Percentiles rank a stretch among this genome's conserved stretches.
These are phyloP conservation scores for Ceratobasidium papillatum DNA, from an alignment of 1,284 basidiomycete genomes.

Conservation along the genomic window DNA sequence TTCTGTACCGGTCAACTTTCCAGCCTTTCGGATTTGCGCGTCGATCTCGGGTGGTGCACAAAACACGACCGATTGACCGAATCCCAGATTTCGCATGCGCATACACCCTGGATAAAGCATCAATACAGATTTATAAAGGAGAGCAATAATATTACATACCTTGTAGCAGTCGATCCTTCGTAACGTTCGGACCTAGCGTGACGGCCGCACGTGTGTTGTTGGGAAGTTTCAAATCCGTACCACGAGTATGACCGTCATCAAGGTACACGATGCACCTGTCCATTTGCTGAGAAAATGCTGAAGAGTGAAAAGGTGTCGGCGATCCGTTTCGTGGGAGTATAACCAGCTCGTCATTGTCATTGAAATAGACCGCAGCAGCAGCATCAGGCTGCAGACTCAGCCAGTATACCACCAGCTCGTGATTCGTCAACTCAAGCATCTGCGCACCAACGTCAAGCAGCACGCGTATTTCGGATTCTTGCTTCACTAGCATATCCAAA, in stretches of 20 bases:
- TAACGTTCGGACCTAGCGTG: conserved; percentile 63
- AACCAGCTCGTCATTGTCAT: conserved; percentile 56
- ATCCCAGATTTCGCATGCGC: conserved; percentile 64
- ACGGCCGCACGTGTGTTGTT: conserved; percentile 58
- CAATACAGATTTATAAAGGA: conserved; percentile 48
- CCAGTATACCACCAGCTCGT: conserved; percentile 57
- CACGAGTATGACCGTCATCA: conserved; percentile 66
- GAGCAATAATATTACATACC: conserved; percentile 51
- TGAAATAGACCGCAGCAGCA: conserved; percentile 60
- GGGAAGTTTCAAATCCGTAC: conserved; percentile 65
- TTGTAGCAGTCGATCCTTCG: conserved; percentile 65
- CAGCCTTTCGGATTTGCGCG: conserved; percentile 52
- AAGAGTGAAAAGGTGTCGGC: conserved; percentile 56
- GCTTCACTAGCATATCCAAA: conserved; percentile 51
- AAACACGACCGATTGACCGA: conserved; percentile 62
- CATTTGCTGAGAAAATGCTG: conserved; percentile 57
- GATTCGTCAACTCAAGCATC: conserved; percentile 61
- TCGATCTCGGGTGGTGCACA: conserved; percentile 61
- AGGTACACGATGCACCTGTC: conserved; percentile 62
- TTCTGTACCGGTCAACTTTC: neutral
- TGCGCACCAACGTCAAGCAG: conserved; percentile 66
- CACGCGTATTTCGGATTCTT: conserved; percentile 55
- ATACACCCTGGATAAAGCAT: conserved; percentile 55
- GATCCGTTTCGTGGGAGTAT: conserved; percentile 57
- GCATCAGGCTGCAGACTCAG: conserved; percentile 54